Conservation (phyloP, 1,284 basidiomycete species). For the Omphalotus olearius region DNA sequence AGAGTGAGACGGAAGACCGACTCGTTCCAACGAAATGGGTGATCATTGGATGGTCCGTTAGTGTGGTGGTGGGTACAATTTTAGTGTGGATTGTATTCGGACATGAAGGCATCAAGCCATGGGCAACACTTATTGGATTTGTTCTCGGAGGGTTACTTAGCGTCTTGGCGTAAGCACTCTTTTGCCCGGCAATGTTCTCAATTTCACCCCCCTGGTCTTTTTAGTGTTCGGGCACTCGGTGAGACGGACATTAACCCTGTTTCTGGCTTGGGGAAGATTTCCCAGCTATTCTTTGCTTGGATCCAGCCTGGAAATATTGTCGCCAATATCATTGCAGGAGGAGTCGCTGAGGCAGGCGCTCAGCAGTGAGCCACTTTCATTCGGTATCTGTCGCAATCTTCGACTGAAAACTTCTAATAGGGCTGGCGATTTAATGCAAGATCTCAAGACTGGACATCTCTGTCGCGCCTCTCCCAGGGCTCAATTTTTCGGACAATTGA, state of each 20-base stretch:
- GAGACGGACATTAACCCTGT: constrained; percentile 95
- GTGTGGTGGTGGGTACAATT: constrained; percentile 67
- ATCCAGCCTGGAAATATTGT: constrained; percentile 93
- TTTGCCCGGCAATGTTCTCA: background rate
- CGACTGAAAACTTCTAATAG: constrained; percentile 34
- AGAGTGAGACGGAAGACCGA: constrained; percentile 75
- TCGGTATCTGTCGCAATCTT: background rate
- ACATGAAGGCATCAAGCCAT: constrained; percentile 85
- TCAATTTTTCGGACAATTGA: constrained; percentile 86
- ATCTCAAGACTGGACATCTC: constrained; percentile 93
- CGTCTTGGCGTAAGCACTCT: constrained; percentile 70
- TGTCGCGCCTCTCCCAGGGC: constrained; percentile 83
- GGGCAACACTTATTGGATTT: constrained; percentile 88
- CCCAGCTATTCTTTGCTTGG: constrained; percentile 91
- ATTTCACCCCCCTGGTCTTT: constrained; percentile 5
- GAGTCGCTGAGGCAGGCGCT: constrained; percentile 94
- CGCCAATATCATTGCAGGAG: constrained; percentile 95
- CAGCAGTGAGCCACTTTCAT: constrained; percentile 62
- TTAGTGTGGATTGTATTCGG: constrained; percentile 90
- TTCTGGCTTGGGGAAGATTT: constrained; percentile 92
- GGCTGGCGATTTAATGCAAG: constrained; percentile 98
- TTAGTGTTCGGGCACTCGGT: constrained; percentile 83
- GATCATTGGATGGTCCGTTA: constrained; percentile 57
- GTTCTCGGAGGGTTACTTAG: constrained; percentile 80
- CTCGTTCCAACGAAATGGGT: constrained; percentile 84